phyloP scores from a whole-genome alignment of 768 basidiomycete genomes.

The Russula sp. region DNA sequence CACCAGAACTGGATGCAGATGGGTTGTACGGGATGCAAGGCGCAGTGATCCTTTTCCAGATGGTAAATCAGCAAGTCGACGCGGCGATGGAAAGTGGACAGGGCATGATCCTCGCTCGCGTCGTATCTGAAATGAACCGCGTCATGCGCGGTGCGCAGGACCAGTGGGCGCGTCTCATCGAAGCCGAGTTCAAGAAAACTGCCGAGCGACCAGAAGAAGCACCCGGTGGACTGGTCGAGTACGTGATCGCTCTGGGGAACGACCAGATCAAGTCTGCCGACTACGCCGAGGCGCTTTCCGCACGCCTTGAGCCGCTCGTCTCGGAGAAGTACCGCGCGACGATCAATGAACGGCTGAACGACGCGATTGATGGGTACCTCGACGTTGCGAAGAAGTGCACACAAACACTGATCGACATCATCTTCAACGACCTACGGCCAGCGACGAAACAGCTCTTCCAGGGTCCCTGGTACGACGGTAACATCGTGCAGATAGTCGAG shows the following conservation, averaged over 20 bases:
- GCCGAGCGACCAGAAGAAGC: slow-evolving; percentile 85
- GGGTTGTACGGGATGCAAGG: slow-evolving; percentile 87
- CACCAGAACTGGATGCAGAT: slow-evolving; percentile 86
- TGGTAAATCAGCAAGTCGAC: slow-evolving; percentile 97
- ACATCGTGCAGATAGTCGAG: slow-evolving; percentile 84
- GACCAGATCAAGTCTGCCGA: slow-evolving; percentile 97
- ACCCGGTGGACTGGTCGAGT: slow-evolving; percentile 87
- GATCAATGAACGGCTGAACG: slow-evolving; percentile 86
- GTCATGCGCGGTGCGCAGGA: slow-evolving; percentile 88
- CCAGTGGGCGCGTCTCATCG: slow-evolving; percentile 82
- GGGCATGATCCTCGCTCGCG: slow-evolving; percentile 86
- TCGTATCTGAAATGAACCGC: slow-evolving; percentile 82
- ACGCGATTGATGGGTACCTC: slow-evolving; percentile 96
- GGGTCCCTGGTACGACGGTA: slow-evolving; percentile 84
- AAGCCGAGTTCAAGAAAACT: slow-evolving; percentile 83
- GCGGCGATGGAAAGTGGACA: slow-evolving; percentile 94
- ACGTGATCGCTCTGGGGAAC: slow-evolving; percentile 94
- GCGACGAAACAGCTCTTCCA: slow-evolving; percentile 85
- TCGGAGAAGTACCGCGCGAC: slow-evolving; percentile 84
- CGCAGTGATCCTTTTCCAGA: slow-evolving; percentile 93
- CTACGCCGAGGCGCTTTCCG: slow-evolving; percentile 82
- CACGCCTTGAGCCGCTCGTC: slow-evolving; percentile 85
- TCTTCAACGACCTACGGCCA: slow-evolving; percentile 91
- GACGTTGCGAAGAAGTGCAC: slow-evolving; percentile 98
- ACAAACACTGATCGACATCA: slow-evolving; percentile 87